These are phyloP conservation scores for Hibiscus tridactylites DNA, from an alignment of 345 rosid genomes.

Conservation along the genomic window DNA sequence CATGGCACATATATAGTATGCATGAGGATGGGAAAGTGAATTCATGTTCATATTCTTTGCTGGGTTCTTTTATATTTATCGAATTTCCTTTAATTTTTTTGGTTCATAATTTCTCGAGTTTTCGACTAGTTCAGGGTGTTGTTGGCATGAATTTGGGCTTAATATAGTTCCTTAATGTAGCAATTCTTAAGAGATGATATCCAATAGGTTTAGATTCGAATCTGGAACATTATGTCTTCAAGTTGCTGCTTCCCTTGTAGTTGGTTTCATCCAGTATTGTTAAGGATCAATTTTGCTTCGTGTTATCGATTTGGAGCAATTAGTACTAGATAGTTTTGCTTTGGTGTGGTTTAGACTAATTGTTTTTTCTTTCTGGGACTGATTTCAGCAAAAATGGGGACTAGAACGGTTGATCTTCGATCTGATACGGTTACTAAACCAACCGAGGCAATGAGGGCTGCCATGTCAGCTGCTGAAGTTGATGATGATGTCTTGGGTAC, in stretches of 20 bases:
- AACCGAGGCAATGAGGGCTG: conserved; percentile 79
- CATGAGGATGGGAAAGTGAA: neutral
- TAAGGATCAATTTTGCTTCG: conserved; percentile 2
- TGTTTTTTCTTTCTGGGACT: conserved; percentile 2
- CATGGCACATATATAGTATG: neutral
- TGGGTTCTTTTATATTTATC: neutral
- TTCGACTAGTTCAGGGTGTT: neutral
- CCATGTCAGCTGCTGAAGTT: conserved; percentile 85
- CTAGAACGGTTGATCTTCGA: conserved; percentile 73
- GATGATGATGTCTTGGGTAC: conserved; percentile 73
- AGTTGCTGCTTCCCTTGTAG: too few relatives aligned
- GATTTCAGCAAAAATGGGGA: conserved; percentile 41
- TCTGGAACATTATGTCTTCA: too few relatives aligned
- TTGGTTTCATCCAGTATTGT: neutral
- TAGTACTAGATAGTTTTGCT: neutral
- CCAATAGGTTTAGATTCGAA: too few relatives aligned
- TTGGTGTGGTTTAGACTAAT: neutral
- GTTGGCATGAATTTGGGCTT: neutral
- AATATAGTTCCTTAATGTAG: neutral
- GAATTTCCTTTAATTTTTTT: neutral
- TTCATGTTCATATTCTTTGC: neutral
- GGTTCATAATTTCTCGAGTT: neutral
- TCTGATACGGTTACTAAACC: conserved; percentile 93
- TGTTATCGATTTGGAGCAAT: neutral
- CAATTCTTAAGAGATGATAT: too few relatives aligned